Base-by-base conservation (phyloP, 108 stramenopile genomes). In the Stephanodiscus triporus region DNA sequence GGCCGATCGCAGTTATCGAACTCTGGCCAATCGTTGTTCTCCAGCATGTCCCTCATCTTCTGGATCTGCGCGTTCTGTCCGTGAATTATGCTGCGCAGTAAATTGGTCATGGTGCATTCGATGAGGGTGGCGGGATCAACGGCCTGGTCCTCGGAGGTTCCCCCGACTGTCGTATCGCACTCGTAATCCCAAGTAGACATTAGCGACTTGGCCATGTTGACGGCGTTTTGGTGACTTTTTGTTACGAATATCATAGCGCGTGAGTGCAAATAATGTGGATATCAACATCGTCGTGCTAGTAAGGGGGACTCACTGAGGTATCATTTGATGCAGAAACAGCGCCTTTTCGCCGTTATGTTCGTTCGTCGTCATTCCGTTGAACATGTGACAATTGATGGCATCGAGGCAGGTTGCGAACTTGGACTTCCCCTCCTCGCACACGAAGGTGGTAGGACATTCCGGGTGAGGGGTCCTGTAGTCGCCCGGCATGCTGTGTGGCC, bases 151-250 rank as follows among this genome's bases (percentile, higher is more conserved):
- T 0, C 38, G 37, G 60, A 40, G 10, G 16, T 14, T 0, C 14
- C 16, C 43, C 43, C 43, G 43, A 16, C 40, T 1, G 11, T 9
- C 40, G 1, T 45, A 42, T 65, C 72, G 54, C 89, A 89, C 10
- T 58, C 62, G 9, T 84, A 54, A 27, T 69, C 70, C 32, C 68
- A 69, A n/a, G 30, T 23, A 2, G 81, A 80, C 27, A 95, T 65
- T 23, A 96, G 72, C 7, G 85, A 57, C 83, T 95, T 96, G 48
- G 95, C 95, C 96, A 97, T 97, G 80, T 96, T 97, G 43, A 95
- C 89, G 10, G 95, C 96, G 65, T 97, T 97, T 62, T 93, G 86
- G 67, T 96, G 93, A 75, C 43, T 45, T 45, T 17, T 0, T 3
- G 4, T 11, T 40, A 40, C 3, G 40, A 8, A 40, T 56, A 30